phyloP scores from a whole-genome alignment of 2,329 filamentous ascomycete genomes.

The Talaromyces pinophilus region DNA sequence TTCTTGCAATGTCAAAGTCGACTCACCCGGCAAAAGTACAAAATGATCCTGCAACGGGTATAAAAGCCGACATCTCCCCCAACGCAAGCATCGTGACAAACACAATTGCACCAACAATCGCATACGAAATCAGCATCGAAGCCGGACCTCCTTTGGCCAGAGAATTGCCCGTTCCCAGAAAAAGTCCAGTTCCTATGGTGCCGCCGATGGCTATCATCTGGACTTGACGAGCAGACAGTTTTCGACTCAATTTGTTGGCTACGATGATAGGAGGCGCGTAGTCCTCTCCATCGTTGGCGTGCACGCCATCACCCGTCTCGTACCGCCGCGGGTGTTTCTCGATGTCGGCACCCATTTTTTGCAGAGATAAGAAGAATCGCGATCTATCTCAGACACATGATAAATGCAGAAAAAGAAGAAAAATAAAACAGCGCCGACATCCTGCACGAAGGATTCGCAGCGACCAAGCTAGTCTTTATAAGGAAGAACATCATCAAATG shows the following conservation, averaged over 20 bases:
- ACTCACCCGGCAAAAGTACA: slow-evolving; percentile 57
- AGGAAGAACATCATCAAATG: neutral
- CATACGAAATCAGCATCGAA: slow-evolving; percentile 48
- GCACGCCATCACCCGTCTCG: slow-evolving; percentile 2
- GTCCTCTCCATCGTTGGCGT: slow-evolving; percentile 8
- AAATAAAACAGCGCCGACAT: neutral
- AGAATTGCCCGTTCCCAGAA: slow-evolving; percentile 44
- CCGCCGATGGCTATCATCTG: slow-evolving; percentile 56
- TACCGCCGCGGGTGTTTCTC: slow-evolving; percentile 15
- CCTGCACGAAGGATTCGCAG: neutral
- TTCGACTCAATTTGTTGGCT: slow-evolving; percentile 55
- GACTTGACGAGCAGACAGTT: slow-evolving; percentile 59
- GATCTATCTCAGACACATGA: neutral
- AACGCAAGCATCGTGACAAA: slow-evolving; percentile 78
- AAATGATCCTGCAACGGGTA: slow-evolving; percentile 57
- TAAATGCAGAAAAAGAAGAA: neutral
- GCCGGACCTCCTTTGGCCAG: slow-evolving; percentile 40
- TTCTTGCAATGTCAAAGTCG: slow-evolving; percentile 10
- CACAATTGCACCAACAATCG: slow-evolving; percentile 58
- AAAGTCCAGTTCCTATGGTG: slow-evolving; percentile 47
- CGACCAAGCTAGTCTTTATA: neutral
- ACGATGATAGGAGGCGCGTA: slow-evolving; percentile 27
- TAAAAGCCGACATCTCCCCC: slow-evolving; percentile 63
- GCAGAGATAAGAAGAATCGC: neutral
- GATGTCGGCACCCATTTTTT: slow-evolving; percentile 14